These are phyloP conservation scores for Aspergillus affinis DNA, from an alignment of 495 filamentous ascomycete genomes.

Conservation along the genomic window DNA sequence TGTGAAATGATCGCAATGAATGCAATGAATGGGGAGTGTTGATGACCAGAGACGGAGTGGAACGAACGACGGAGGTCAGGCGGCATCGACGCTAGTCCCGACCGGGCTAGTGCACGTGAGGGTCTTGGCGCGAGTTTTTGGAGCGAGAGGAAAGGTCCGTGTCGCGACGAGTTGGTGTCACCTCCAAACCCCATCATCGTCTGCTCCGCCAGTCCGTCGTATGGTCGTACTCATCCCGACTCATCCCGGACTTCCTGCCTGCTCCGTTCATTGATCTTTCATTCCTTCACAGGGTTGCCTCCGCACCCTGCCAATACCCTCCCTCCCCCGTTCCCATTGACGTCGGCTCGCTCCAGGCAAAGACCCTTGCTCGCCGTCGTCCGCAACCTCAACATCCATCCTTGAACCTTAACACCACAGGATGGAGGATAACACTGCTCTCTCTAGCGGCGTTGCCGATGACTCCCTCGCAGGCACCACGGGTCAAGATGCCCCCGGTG, in stretches of 20 bases:
- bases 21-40: background rate
- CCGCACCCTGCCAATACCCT: slow-evolving; percentile 15
- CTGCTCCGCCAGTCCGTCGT: slow-evolving; percentile 5
- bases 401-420: slow-evolving; percentile 20
- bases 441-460: slow-evolving; percentile 29
- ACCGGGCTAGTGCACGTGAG: slow-evolving; percentile 8
- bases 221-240: slow-evolving; percentile 5
- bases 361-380: slow-evolving; percentile 35
- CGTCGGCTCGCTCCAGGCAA: slow-evolving; percentile 16
- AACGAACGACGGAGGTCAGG: background rate
- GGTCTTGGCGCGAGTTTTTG: slow-evolving; percentile 24
- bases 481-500: slow-evolving; percentile 29
- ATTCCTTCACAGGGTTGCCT: slow-evolving; percentile 11
- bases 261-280: slow-evolving; percentile 3
- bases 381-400: slow-evolving; percentile 35
- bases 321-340: background rate
- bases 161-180: slow-evolving; percentile 19
- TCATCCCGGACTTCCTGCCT: slow-evolving; percentile 12
- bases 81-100: background rate
- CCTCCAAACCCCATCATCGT: slow-evolving; percentile 11
- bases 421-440: slow-evolving; percentile 40
- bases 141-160: slow-evolving; percentile 9
- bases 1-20: no score
- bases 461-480: slow-evolving; percentile 29
- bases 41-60: background rate